Evolutionary conservation across 1,284 basidiomycete genomes (phyloP).

Genomic region (Omphalotus olearius): DNA sequence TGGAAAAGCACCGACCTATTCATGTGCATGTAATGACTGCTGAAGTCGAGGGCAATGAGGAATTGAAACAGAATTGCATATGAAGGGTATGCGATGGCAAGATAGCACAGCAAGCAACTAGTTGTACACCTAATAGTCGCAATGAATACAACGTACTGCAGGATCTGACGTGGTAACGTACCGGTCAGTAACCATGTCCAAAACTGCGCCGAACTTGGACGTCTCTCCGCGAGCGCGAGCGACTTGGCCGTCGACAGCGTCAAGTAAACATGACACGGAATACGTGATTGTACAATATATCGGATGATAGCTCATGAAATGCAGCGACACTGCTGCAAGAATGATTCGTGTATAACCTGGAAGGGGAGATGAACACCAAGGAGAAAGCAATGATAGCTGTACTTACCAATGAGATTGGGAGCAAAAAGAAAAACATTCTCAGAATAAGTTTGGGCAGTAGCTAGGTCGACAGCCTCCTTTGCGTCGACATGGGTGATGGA

Average conservation of each 20-base stretch:
- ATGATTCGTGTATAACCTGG: slow-evolving; percentile 90
- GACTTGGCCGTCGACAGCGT: slow-evolving; percentile 93
- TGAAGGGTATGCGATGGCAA: slow-evolving; percentile 84
- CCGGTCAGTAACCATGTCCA: slow-evolving; percentile 99
- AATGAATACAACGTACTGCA: neutral
- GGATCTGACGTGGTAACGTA: slow-evolving; percentile 32
- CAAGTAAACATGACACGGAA: slow-evolving; percentile 89
- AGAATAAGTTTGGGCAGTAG: slow-evolving; percentile 77
- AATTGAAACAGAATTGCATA: slow-evolving; percentile 89
- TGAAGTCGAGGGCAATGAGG: slow-evolving; percentile 96
- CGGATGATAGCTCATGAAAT: slow-evolving; percentile 94
- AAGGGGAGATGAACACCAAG: neutral
- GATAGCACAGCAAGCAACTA: slow-evolving; percentile 91
- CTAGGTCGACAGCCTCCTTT: slow-evolving; percentile 76
- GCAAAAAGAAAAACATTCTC: slow-evolving; percentile 97
- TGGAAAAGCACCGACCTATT: slow-evolving; percentile 69
- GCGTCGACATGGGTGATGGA: slow-evolving; percentile 72
- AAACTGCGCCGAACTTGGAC: slow-evolving; percentile 94
- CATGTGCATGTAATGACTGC: slow-evolving; percentile 99
- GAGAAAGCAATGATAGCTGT: slow-evolving; percentile 4
- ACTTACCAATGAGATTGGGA: slow-evolving; percentile 90
- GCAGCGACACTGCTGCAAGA: slow-evolving; percentile 85
- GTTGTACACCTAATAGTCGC: slow-evolving; percentile 79
- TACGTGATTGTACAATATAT: slow-evolving; percentile 91
- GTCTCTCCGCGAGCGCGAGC: slow-evolving; percentile 89